Evolutionary conservation across 129 eudicot genomes (phyloP).

Genomic region (Tanacetum coccineum): DNA sequence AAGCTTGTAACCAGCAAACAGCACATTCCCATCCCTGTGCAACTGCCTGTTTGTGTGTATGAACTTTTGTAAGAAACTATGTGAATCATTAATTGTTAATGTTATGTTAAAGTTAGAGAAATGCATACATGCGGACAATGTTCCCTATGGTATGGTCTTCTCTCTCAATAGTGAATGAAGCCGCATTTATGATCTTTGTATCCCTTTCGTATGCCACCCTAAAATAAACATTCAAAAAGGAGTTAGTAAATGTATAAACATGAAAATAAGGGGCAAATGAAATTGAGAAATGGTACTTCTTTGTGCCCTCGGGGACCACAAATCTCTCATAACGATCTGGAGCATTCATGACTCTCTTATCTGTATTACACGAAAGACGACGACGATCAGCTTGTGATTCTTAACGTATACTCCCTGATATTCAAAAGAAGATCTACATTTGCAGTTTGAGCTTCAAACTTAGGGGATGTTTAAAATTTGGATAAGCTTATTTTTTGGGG

Average conservation of each 20-base stretch:
- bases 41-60: constrained; percentile 47
- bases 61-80: background rate
- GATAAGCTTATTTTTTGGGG: no score
- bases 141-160: constrained; percentile 95
- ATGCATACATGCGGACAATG: constrained; percentile 72
- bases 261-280: background rate
- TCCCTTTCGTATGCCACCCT: constrained; percentile 97
- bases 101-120: background rate
- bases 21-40: constrained; percentile 70
- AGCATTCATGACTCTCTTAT: constrained; percentile 52
- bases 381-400: background rate
- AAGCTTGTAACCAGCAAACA: constrained; percentile 87
- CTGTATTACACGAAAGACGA: background rate
- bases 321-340: constrained; percentile 87
- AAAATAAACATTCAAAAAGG: background rate
- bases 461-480: no score
- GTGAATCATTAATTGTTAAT: background rate
- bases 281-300: constrained; percentile 42
- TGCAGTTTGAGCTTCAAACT: background rate
- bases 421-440: background rate
- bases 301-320: constrained; percentile 82
- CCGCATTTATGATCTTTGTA: constrained; percentile 89
- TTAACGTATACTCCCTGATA: background rate
- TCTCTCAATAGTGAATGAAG: constrained; percentile 79
- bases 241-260: background rate